These are phyloP conservation scores for Paratinospora sagittata DNA, from an alignment of 164 flowering plant species.

Conservation along the genomic window DNA sequence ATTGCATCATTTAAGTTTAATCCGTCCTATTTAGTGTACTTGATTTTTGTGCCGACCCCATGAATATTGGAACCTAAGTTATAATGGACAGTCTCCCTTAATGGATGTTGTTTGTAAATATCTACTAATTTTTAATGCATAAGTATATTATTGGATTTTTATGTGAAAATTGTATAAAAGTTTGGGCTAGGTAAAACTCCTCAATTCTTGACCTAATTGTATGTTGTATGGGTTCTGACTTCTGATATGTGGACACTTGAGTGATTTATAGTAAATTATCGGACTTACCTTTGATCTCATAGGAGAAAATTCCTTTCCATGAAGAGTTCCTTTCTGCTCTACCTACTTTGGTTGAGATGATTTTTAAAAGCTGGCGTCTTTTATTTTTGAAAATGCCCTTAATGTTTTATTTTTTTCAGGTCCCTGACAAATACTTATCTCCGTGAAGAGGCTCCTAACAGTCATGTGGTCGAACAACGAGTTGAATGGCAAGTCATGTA, in stretches of 20 bases:
- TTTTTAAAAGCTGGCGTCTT: too few relatives aligned
- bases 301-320: neutral
- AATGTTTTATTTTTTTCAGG: slow-evolving; percentile 52
- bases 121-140: neutral
- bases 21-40: too few relatives aligned
- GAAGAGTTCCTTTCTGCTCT: neutral
- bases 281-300: neutral
- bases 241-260: neutral
- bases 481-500: slow-evolving; percentile 85
- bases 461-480: slow-evolving; percentile 95
- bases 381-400: too few relatives aligned
- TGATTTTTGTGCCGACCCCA: neutral
- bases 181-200: neutral
- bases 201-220: neutral
- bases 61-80: neutral
- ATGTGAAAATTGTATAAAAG: neutral
- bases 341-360: neutral
- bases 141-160: neutral
- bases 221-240: neutral
- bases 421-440: slow-evolving; percentile 85
- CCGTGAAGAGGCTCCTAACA: slow-evolving; percentile 86
- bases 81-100: neutral
- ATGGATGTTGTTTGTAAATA: neutral
- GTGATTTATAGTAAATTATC: neutral
- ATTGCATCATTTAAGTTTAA: too few relatives aligned